A percentile compares a stretch with the other conserved stretches of the same genome.
Conservation (phyloP, 2,329 filamentous ascomycete genomes). For the Ophiosphaerella korrae region DNA sequence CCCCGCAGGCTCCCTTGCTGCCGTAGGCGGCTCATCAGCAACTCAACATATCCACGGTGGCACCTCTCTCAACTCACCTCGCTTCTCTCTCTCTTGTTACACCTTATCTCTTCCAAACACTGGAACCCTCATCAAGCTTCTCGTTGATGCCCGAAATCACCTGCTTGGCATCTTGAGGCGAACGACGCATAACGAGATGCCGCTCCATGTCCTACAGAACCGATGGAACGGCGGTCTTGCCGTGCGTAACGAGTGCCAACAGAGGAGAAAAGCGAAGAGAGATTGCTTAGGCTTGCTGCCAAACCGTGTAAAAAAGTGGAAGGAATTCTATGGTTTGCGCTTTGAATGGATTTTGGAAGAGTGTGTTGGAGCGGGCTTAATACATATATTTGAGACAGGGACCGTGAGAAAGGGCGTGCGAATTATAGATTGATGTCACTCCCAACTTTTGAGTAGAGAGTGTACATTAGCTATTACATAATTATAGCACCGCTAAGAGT, state of each 20-base stretch:
- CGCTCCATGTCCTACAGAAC: slow-evolving; percentile 66
- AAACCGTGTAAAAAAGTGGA: slow-evolving; percentile 71
- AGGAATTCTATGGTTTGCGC: slow-evolving; percentile 68
- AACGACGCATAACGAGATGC: slow-evolving; percentile 66
- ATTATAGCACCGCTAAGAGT: too few species aligned
- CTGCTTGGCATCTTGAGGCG: slow-evolving; percentile 64
- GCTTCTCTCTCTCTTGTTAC: slow-evolving; percentile 44
- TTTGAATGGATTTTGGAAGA: slow-evolving; percentile 76
- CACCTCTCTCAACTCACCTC: slow-evolving; percentile 41
- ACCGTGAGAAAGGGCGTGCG: slow-evolving; percentile 71
- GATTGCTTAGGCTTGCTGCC: slow-evolving; percentile 64
- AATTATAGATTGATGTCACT: neutral
- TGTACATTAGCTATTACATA: too few species aligned
- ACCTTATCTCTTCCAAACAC: slow-evolving; percentile 68
- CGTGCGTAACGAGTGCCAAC: slow-evolving; percentile 51
- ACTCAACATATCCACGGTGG: slow-evolving; percentile 71
- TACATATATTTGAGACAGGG: slow-evolving; percentile 76
- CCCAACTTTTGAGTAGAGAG: too few species aligned
- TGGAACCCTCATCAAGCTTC: slow-evolving; percentile 69
- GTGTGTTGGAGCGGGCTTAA: slow-evolving; percentile 69
- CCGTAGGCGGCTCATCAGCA: slow-evolving; percentile 71
- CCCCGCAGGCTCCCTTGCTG: slow-evolving; percentile 70
- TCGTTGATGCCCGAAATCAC: slow-evolving; percentile 65
- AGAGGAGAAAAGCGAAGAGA: slow-evolving; percentile 59
- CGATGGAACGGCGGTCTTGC: slow-evolving; percentile 72